phyloP scores from a whole-genome alignment of 495 filamentous ascomycete genomes.

The Choiromyces venosus region DNA sequence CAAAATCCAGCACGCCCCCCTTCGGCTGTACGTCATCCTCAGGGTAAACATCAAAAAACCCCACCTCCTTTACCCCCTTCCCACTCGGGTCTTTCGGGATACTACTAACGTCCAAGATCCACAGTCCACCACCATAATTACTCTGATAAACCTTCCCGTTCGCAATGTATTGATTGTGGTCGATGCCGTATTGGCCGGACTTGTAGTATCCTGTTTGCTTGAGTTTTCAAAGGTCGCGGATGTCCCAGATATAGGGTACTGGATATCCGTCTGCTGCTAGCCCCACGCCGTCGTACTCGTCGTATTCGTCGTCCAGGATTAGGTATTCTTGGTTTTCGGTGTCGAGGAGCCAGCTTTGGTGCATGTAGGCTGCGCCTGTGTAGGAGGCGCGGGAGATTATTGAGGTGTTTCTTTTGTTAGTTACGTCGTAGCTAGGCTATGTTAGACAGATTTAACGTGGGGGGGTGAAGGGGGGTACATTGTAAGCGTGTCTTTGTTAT shows the following conservation, averaged over 20 bases:
- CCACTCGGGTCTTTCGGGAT: slow-evolving; percentile 55
- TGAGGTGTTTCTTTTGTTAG: slow-evolving; percentile 49
- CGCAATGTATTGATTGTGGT: slow-evolving; percentile 60
- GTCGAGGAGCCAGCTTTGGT: slow-evolving; percentile 59
- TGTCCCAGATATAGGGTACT: slow-evolving; percentile 57
- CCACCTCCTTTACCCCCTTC: slow-evolving; percentile 50
- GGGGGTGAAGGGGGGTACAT: slow-evolving; percentile 33
- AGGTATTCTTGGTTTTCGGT: slow-evolving; percentile 52
- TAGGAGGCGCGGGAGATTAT: slow-evolving; percentile 56
- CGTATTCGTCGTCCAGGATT: slow-evolving; percentile 58
- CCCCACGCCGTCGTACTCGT: slow-evolving; percentile 50
- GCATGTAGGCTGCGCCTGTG: slow-evolving; percentile 55
- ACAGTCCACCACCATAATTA: slow-evolving; percentile 57
- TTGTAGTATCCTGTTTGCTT: slow-evolving; percentile 57
- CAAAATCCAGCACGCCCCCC: slow-evolving; percentile 52
- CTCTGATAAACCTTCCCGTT: slow-evolving; percentile 53
- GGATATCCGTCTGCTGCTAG: slow-evolving; percentile 48
- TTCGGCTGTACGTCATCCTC: slow-evolving; percentile 52
- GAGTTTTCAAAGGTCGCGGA: slow-evolving; percentile 49
- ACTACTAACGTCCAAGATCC: slow-evolving; percentile 54
- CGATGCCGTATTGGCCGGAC: slow-evolving; percentile 50
- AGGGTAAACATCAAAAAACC: slow-evolving; percentile 58
- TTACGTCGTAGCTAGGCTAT: slow-evolving; percentile 53
- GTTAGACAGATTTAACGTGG: slow-evolving; percentile 18
- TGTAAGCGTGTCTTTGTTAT: slow-evolving; percentile 50